Conservation (phyloP, 2,329 filamentous ascomycete species). For the Colletotrichum abscissum region DNA sequence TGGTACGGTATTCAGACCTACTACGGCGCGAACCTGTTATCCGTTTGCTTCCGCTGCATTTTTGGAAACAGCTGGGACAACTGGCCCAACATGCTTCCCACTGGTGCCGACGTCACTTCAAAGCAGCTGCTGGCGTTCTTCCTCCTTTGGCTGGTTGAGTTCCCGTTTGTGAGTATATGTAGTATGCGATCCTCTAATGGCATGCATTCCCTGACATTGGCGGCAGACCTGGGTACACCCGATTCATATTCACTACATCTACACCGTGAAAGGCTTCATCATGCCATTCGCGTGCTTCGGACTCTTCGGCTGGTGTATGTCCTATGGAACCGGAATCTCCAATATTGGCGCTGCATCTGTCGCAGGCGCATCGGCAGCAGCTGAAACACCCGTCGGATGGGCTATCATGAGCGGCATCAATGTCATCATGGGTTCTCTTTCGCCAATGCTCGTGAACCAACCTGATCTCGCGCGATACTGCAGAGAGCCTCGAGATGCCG, state of each 20-base stretch:
- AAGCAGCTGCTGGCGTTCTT: constrained; percentile 50
- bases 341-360: constrained; percentile 42
- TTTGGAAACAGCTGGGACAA: constrained; percentile 47
- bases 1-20: constrained; percentile 43
- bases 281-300: constrained; percentile 49
- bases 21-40: constrained; percentile 40
- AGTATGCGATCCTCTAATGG: not conserved
- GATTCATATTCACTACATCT: constrained; percentile 47
- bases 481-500: constrained; percentile 44
- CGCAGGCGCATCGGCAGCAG: constrained; percentile 40
- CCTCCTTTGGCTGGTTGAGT: constrained; percentile 50
- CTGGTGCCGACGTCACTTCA: constrained; percentile 46
- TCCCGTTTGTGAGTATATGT: constrained; percentile 46
- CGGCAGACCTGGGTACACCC: constrained; percentile 47
- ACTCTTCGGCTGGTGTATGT: constrained; percentile 49
- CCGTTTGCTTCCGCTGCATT: constrained; percentile 44
- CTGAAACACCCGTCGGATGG: constrained; percentile 47
- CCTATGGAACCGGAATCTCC: constrained; percentile 40
- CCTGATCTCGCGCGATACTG: constrained; percentile 50
- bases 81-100: constrained; percentile 46
- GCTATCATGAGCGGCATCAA: constrained; percentile 51
- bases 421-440: constrained; percentile 49
- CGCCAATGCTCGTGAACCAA: constrained; percentile 48
- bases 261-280: constrained; percentile 48
- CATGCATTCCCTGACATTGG: not conserved